Base-by-base conservation (phyloP, 345 rosid genomes). In the Eucalyptus polybractea region DNA sequence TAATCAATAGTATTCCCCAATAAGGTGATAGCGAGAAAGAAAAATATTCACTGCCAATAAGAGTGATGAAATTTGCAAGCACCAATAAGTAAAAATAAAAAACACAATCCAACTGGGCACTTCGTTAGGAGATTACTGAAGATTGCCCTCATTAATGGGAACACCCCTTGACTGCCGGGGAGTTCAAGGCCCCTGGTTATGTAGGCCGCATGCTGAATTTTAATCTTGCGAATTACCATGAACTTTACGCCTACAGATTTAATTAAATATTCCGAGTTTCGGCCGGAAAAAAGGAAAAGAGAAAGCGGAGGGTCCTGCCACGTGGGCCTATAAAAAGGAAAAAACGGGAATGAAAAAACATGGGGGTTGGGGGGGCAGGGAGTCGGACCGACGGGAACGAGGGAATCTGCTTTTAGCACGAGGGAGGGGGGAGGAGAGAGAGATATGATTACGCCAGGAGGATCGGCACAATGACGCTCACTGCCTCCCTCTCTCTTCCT, bases 61-160 rank as follows among this genome's bases (percentile, higher is more conserved):
- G 0, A 53, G 4, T 1, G 25, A 53, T 4, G 58, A 21, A 2
- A 53, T 4, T 53, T 53, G 22, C 2, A 0, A 0, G 25, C 1
- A 53, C 0, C 5, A 1, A 53, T 4, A 53, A 8, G 2, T 53
- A 53, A 53, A 53, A 53, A 53, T 19, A 7, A 53, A 1, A 53
- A 19, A 37, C 2, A 51, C 54, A 17, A 17, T 51, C 22, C 0
- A 0, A 3, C 2, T 0, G 0, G 6, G 8, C 4, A 51, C 1
- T 51, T 7, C 4, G 0, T 51, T 1, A 17, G 2, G 22, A 17
- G 22, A 17, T 17, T 1, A 51, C 2, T 3, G 19, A 17, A 51
- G 9, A 51, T 51, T 17, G 22, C 22, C 22, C 56, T 51, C 22
- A 0, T 51, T 51, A 51, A 51, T 3, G 56, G 22, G 7, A 7